These are phyloP conservation scores for Pyrenula aspistea DNA, from an alignment of 495 filamentous ascomycete species.

Conservation along the genomic window DNA sequence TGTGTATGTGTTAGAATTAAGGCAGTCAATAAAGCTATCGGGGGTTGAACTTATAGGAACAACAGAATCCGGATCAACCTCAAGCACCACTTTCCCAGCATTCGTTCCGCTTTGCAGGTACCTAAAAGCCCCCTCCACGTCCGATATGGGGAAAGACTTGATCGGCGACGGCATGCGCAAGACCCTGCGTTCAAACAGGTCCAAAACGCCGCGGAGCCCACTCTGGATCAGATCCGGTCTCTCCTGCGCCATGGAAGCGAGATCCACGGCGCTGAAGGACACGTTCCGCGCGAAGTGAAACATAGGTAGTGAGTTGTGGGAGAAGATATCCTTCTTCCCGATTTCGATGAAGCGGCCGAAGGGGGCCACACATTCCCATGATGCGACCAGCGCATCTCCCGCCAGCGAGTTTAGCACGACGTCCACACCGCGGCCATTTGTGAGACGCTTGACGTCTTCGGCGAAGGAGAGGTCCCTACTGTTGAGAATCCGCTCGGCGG, in stretches of 20 bases:
- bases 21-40: no score
- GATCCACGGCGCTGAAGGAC: not conserved
- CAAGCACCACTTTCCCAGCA: not conserved
- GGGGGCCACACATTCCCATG: conserved; percentile 1
- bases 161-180: not conserved
- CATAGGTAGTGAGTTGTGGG: conserved; percentile 19
- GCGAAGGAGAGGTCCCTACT: not conserved
- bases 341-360: conserved; percentile 7
- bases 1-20: no score
- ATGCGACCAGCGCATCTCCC: conserved; percentile 8
- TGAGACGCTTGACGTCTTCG: not conserved
- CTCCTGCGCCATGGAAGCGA: not conserved
- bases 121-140: conserved; percentile 1
- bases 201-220: not conserved
- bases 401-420: conserved; percentile 8
- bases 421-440: conserved; percentile 6
- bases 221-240: not conserved
- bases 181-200: not conserved
- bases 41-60: no score
- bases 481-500: not conserved
- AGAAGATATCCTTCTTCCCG: conserved; percentile 36
- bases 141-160: not conserved
- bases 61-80: conserved; percentile 3
- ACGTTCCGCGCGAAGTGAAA: conserved; percentile 12
- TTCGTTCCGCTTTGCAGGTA: not conserved